Percentiles rank a stretch among this genome's conserved stretches.
These are phyloP conservation scores for Trichosporon sp. DNA, from an alignment of 1,284 basidiomycete genomes.

Conservation along the genomic window DNA sequence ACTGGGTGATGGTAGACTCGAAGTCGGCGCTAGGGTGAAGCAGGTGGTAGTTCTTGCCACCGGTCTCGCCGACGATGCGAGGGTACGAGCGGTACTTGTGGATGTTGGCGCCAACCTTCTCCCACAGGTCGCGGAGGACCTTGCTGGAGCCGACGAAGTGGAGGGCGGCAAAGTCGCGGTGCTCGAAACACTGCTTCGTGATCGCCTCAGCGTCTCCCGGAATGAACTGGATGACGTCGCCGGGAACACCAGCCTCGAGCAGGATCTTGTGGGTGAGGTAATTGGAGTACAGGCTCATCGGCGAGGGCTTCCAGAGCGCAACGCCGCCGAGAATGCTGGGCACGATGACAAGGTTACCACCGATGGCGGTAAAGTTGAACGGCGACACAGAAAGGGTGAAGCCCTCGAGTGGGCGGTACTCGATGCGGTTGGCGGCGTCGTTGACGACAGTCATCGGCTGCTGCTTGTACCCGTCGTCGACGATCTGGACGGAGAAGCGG, in stretches of 20 bases:
- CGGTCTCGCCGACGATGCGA: conserved; percentile 77
- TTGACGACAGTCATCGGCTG: conserved; percentile 82
- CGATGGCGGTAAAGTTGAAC: conserved; percentile 98
- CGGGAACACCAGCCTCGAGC: conserved; percentile 86
- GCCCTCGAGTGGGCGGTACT: conserved; percentile 94
- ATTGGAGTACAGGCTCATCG: conserved; percentile 89
- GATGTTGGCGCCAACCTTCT: conserved; percentile 83
- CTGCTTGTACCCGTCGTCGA: conserved; percentile 86
- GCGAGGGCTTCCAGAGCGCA: conserved; percentile 95
- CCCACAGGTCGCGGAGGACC: conserved; percentile 94
- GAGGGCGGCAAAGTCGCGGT: conserved; percentile 77
- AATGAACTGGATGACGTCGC: conserved; percentile 93
- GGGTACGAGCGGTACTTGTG: conserved; percentile 85
- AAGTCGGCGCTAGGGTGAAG: conserved; percentile 84
- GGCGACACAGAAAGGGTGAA: conserved; percentile 97
- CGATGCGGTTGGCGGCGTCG: conserved; percentile 92
- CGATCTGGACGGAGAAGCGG: conserved; percentile 93
- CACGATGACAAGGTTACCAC: conserved; percentile 77
- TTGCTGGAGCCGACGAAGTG: conserved; percentile 97
- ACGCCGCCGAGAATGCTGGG: conserved; percentile 95
- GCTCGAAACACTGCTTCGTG: conserved; percentile 72
- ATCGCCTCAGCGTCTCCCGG: conserved; percentile 78
- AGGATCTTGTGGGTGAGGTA: conserved; percentile 90
- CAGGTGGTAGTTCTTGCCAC: conserved; percentile 95
- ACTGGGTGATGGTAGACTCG: conserved; percentile 81